Percentiles rank a stretch among this genome's conserved stretches.
Conservation (phyloP, 2,329 filamentous ascomycete species). For the Aspergillus pseudoglaucus region DNA sequence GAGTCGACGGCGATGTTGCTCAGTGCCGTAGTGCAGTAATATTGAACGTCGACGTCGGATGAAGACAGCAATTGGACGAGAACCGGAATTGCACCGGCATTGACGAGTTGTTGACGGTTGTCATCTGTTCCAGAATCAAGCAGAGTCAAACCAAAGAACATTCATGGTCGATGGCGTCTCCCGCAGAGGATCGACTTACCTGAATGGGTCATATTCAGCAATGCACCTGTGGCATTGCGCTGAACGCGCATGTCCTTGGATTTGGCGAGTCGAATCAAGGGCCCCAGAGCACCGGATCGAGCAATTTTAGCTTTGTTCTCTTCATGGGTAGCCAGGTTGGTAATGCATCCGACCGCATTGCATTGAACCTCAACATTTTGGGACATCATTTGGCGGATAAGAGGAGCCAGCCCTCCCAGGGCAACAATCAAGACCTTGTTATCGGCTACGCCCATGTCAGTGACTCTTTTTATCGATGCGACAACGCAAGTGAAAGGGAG, state of each 20-base stretch:
- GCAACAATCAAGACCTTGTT: conserved; percentile 97
- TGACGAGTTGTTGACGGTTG: conserved; percentile 94
- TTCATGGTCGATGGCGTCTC: background rate
- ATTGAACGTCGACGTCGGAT: conserved; percentile 92
- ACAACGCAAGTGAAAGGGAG: conserved; percentile 7
- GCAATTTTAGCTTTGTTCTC: conserved; percentile 99
- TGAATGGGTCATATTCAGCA: conserved; percentile 99
- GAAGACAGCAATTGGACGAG: conserved; percentile 92
- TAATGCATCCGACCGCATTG: conserved; percentile 98
- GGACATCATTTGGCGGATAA: conserved; percentile 98
- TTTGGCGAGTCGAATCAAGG: conserved; percentile 85
- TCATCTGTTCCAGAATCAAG: conserved; percentile 58
- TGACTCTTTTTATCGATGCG: conserved; percentile 8
- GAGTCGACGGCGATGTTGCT: conserved; percentile 97
- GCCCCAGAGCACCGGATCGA: conserved; percentile 83
- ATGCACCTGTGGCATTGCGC: conserved; percentile 88
- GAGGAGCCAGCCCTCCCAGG: conserved; percentile 78
- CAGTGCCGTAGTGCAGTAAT: conserved; percentile 96
- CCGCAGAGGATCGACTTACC: conserved; percentile 50
- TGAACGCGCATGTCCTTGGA: conserved; percentile 99
- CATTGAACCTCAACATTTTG: conserved; percentile 97
- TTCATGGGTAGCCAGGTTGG: conserved; percentile 94
- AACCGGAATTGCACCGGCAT: conserved; percentile 94
- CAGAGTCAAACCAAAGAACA: conserved; percentile 7
- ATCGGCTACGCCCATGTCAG: conserved; percentile 63